Conservation (phyloP, 2,329 filamentous ascomycete species). For the Rhexocercosporidium sp. region DNA sequence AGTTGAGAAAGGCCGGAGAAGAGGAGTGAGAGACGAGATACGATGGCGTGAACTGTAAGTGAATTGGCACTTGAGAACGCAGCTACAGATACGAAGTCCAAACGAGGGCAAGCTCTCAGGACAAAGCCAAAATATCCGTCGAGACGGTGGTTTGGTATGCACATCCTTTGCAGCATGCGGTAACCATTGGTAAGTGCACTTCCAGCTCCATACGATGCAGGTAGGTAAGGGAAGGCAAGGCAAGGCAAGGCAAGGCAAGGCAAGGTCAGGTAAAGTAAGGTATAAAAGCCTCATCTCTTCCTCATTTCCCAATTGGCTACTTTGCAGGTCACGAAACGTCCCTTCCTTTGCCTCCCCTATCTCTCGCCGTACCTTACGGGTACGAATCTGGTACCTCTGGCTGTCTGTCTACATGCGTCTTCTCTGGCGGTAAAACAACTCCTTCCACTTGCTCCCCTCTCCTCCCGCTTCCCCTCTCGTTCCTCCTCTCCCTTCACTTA, state of each 20-base stretch:
- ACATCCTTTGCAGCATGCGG: not conserved
- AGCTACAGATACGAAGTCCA: not conserved
- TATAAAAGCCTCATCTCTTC: constrained; percentile 18
- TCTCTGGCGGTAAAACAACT: constrained; percentile 6
- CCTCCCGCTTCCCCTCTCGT: too few relatives aligned
- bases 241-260: too few relatives aligned
- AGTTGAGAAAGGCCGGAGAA: not conserved
- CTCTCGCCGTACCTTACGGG: constrained; percentile 1
- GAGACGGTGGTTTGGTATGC: not conserved
- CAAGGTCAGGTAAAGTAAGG: not conserved
- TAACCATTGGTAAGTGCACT: not conserved
- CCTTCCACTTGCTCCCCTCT: too few relatives aligned
- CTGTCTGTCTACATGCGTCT: constrained; percentile 12
- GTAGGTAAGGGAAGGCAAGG: not conserved
- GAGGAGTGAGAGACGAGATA: not conserved
- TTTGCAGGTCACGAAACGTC: constrained; percentile 18
- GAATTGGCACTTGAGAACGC: not conserved
- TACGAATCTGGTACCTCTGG: constrained; percentile 8
- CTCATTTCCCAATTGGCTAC: constrained; percentile 19
- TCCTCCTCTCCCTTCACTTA: constrained; percentile 11
- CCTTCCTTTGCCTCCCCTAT: constrained; percentile 11
- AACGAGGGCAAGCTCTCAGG: too few relatives aligned
- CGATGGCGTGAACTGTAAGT: not conserved
- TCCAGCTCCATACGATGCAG: too few relatives aligned
- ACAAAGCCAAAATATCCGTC: constrained; percentile 4